Evolutionary conservation across 1,284 basidiomycete species (phyloP).

Genomic region (Ceratobasidium sp.): DNA sequence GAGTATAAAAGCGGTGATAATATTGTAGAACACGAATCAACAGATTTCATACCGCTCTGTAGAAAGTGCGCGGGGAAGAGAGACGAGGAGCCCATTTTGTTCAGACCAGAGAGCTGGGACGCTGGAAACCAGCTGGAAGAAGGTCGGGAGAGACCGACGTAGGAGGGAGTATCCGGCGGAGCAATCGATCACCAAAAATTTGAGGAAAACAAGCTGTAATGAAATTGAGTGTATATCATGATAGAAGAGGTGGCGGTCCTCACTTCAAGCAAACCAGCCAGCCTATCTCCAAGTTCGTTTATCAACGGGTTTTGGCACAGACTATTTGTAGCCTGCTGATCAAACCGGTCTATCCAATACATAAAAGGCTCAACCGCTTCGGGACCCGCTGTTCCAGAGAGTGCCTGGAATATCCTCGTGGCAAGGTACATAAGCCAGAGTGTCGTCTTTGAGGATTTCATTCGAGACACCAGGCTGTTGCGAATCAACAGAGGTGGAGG

Average conservation of each 20-base stretch:
- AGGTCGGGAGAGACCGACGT: not conserved
- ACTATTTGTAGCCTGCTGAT: not conserved
- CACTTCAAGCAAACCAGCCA: constrained; percentile 24
- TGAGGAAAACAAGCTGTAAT: constrained; percentile 24
- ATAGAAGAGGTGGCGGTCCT: not conserved
- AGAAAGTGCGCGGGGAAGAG: not conserved
- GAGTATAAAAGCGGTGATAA: not conserved
- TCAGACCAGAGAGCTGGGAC: constrained; percentile 6
- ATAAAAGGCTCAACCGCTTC: not conserved
- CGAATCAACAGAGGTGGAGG: not conserved
- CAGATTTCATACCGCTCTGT: constrained; percentile 19
- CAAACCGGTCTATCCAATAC: constrained; percentile 12
- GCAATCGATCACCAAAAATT: not conserved
- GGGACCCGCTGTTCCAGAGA: not conserved
- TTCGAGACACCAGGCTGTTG: not conserved
- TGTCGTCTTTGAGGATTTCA: not conserved
- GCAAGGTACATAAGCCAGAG: constrained; percentile 17
- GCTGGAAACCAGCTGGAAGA: constrained; percentile 6
- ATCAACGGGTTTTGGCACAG: not conserved
- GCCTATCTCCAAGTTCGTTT: not conserved
- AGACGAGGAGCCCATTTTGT: not conserved
- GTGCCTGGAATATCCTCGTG: constrained; percentile 5
- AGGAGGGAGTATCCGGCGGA: constrained; percentile 11
- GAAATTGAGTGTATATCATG: not conserved
- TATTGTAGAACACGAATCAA: constrained; percentile 30